phyloP scores from a whole-genome alignment of 306 rosid species.

The Cotoneaster glaucophyllus region DNA sequence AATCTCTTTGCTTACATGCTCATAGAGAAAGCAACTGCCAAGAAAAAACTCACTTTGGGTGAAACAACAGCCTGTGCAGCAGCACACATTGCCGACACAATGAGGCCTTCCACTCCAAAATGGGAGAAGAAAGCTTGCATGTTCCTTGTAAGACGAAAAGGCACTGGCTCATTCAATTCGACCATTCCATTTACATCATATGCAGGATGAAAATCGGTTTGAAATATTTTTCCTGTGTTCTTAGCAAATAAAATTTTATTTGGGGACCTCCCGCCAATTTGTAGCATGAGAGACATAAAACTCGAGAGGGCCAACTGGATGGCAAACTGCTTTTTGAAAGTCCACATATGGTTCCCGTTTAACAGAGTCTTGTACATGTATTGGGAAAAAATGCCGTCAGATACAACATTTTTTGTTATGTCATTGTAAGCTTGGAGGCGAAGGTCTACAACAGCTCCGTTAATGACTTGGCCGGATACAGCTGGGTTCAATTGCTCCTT shows the following conservation, averaged over 20 bases:
- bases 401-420: slow-evolving; percentile 68
- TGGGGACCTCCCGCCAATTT: slow-evolving; percentile 98
- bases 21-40: not conserved
- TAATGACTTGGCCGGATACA: slow-evolving; percentile 79
- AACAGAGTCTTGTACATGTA: slow-evolving; percentile 92
- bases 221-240: slow-evolving; percentile 97
- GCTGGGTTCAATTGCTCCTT: slow-evolving; percentile 97
- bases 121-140: slow-evolving; percentile 93
- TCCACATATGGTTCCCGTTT: slow-evolving; percentile 93
- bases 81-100: slow-evolving; percentile 98
- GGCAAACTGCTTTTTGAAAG: slow-evolving; percentile 97
- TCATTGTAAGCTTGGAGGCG: slow-evolving; percentile 82
- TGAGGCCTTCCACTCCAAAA: slow-evolving; percentile 94
- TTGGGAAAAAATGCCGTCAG: slow-evolving; percentile 89
- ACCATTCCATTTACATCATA: slow-evolving; percentile 91
- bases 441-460: slow-evolving; percentile 89
- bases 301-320: slow-evolving; percentile 96
- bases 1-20: not conserved
- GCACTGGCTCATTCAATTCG: slow-evolving; percentile 92
- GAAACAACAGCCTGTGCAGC: slow-evolving; percentile 95
- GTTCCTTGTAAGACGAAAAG: slow-evolving; percentile 95
- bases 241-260: slow-evolving; percentile 93
- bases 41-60: slow-evolving; percentile 60
- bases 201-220: slow-evolving; percentile 96
- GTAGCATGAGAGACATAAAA: slow-evolving; percentile 91